A percentile compares a stretch with the other conserved stretches of the same genome.
Conservation (phyloP, 495 filamentous ascomycete species). For the Penicillium herquei region DNA sequence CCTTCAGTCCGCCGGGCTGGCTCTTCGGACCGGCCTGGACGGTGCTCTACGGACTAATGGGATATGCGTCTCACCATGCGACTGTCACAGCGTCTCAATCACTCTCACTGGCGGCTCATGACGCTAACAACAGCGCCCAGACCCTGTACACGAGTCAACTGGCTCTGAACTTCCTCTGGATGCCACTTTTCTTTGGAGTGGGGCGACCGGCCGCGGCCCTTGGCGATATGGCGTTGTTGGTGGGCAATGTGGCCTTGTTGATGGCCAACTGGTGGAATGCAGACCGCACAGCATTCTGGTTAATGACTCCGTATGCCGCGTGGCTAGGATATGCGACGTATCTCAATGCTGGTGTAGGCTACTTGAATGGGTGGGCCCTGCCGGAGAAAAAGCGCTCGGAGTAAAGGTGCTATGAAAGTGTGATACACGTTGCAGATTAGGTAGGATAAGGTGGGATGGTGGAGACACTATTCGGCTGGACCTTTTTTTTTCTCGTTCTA, state of each 20-base stretch:
- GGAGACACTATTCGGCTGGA: not conserved
- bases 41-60: slow-evolving; percentile 81
- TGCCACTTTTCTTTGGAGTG: slow-evolving; percentile 86
- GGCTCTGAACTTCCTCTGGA: slow-evolving; percentile 81
- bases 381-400: slow-evolving; percentile 9
- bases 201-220: slow-evolving; percentile 70
- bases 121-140: slow-evolving; percentile 27
- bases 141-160: slow-evolving; percentile 84
- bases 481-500: not conserved
- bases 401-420: not conserved
- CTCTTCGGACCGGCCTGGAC: slow-evolving; percentile 89
- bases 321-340: slow-evolving; percentile 75
- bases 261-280: slow-evolving; percentile 71
- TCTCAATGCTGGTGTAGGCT: slow-evolving; percentile 19
- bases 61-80: slow-evolving; percentile 77
- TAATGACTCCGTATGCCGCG: slow-evolving; percentile 71
- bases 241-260: slow-evolving; percentile 66
- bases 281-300: slow-evolving; percentile 68
- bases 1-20: slow-evolving; percentile 71
- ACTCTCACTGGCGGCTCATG: slow-evolving; percentile 26
- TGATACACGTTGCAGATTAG: not conserved
- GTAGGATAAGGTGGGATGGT: not conserved
- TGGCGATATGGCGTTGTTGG: slow-evolving; percentile 69
- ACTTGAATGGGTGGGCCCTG: slow-evolving; percentile 22
- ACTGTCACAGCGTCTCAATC: slow-evolving; percentile 53